Conservation (phyloP, 768 basidiomycete species). For the Amanita exitialis region DNA sequence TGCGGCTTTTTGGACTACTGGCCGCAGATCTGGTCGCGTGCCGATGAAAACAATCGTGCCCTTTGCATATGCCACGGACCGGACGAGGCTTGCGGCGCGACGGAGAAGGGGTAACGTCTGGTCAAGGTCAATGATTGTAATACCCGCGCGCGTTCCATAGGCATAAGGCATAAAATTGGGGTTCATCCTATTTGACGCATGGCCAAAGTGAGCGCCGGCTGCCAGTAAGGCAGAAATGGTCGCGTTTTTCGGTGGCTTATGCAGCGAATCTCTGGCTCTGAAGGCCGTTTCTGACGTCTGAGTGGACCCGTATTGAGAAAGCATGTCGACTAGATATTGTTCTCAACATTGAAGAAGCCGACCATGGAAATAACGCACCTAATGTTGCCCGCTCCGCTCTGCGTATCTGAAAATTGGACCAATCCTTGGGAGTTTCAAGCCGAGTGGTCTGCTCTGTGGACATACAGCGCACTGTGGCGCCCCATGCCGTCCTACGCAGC, state of each 20-base stretch:
- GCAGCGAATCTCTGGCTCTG: conserved; percentile 62
- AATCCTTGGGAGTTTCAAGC: conserved; percentile 47
- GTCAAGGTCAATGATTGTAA: conserved; percentile 93
- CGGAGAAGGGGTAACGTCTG: conserved; percentile 87
- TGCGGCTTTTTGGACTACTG: conserved; percentile 69
- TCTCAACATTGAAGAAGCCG: conserved; percentile 9
- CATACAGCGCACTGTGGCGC: conserved; percentile 11
- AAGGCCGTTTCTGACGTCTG: conserved; percentile 58
- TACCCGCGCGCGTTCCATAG: conserved; percentile 82
- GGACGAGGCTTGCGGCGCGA: conserved; percentile 81
- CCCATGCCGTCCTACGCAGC: not conserved
- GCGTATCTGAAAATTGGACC: conserved; percentile 51
- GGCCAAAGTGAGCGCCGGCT: conserved; percentile 90
- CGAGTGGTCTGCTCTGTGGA: conserved; percentile 18
- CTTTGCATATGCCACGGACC: conserved; percentile 68
- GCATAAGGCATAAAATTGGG: conserved; percentile 88
- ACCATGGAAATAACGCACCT: conserved; percentile 25
- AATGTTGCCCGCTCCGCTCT: conserved; percentile 47
- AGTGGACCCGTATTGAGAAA: conserved; percentile 70
- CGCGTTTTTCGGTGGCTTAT: conserved; percentile 55
- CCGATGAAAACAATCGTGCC: conserved; percentile 90
- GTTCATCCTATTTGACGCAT: conserved; percentile 75
- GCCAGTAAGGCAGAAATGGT: conserved; percentile 89
- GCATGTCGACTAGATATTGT: conserved; percentile 42
- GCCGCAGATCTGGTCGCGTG: conserved; percentile 69